Evolutionary conservation across 495 filamentous ascomycete genomes (phyloP).

Genomic region (Pseudevernia furfuracea): DNA sequence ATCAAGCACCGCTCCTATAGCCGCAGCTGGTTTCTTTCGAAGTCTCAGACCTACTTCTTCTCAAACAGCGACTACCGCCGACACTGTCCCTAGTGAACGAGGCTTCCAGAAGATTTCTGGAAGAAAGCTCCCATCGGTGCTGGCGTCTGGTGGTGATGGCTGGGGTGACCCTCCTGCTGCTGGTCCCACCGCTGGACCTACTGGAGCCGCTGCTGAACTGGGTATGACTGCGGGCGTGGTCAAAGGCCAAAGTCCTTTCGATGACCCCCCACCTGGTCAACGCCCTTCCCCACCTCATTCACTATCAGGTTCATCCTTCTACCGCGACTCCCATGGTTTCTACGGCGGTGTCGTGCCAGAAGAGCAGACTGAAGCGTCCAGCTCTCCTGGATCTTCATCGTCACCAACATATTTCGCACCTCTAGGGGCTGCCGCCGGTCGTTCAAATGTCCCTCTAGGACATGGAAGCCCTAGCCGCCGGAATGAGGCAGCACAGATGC

Average conservation of each 20-base stretch:
- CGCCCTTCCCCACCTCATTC: constrained; percentile 24
- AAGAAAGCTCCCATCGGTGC: constrained; percentile 62
- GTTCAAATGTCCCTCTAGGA: constrained; percentile 5
- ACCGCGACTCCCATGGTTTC: constrained; percentile 34
- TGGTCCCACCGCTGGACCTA: constrained; percentile 13
- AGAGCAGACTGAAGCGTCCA: constrained; percentile 22
- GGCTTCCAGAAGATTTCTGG: constrained; percentile 61
- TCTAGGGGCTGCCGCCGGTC: constrained; percentile 32
- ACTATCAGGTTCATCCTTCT: constrained; percentile 37
- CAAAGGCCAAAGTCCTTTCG: constrained; percentile 11
- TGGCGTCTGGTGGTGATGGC: constrained; percentile 62
- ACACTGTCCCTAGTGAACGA: constrained; percentile 41
- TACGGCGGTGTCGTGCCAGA: constrained; percentile 29
- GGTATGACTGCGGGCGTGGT: constrained; percentile 7
- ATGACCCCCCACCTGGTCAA: constrained; percentile 16
- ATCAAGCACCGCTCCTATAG: constrained; percentile 48
- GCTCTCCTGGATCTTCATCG: constrained; percentile 26
- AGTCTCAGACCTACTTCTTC: constrained; percentile 29
- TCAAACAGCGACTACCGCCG: constrained; percentile 27
- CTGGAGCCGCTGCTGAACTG: not conserved
- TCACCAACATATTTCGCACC: constrained; percentile 27
- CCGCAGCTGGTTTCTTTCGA: constrained; percentile 46
- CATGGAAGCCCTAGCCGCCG: constrained; percentile 11
- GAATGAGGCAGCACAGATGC: constrained; percentile 33
- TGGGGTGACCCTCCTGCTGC: constrained; percentile 41